These are phyloP conservation scores for Salmacisia buchloeana DNA, from an alignment of 1,284 basidiomycete genomes.

Conservation along the genomic window DNA sequence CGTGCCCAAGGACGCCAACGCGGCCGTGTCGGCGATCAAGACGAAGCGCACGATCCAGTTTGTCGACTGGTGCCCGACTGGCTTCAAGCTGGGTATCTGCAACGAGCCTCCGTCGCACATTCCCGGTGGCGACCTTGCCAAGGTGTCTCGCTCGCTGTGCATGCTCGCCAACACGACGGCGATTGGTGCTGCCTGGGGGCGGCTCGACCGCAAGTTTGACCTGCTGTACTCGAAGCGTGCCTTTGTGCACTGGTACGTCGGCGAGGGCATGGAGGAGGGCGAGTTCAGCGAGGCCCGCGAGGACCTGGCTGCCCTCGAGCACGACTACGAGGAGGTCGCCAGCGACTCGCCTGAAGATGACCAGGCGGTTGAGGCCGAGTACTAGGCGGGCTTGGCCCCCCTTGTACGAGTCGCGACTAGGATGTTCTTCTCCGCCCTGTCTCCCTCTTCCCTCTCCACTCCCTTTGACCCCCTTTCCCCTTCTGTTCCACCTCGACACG, in stretches of 20 bases:
- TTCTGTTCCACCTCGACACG: not conserved
- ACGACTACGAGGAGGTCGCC: conserved; percentile 63
- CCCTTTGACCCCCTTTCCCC: not conserved
- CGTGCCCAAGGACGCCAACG: conserved; percentile 92
- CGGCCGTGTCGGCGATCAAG: conserved; percentile 89
- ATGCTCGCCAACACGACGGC: conserved; percentile 95
- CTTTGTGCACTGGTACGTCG: conserved; percentile 63
- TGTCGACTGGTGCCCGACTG: conserved; percentile 95
- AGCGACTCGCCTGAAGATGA: conserved; percentile 80
- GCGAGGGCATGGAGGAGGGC: conserved; percentile 98
- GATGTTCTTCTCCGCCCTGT: no score
- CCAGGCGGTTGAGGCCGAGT: conserved; percentile 57
- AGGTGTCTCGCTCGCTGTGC: conserved; percentile 87
- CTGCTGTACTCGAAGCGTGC: conserved; percentile 61
- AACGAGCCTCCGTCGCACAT: conserved; percentile 87
- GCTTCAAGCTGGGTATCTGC: conserved; percentile 91
- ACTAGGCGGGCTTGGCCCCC: conserved; percentile 23
- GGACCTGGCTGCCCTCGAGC: conserved; percentile 92
- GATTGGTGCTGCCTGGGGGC: conserved; percentile 88
- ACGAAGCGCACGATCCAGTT: conserved; percentile 75
- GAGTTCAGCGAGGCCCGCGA: conserved; percentile 97
- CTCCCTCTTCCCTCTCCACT: not conserved
- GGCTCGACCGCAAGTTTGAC: conserved; percentile 98
- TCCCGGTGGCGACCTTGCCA: conserved; percentile 82
- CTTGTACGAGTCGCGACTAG: not conserved